These are phyloP conservation scores for Daldinia decipiens DNA, from an alignment of 495 filamentous ascomycete genomes.

Conservation along the genomic window DNA sequence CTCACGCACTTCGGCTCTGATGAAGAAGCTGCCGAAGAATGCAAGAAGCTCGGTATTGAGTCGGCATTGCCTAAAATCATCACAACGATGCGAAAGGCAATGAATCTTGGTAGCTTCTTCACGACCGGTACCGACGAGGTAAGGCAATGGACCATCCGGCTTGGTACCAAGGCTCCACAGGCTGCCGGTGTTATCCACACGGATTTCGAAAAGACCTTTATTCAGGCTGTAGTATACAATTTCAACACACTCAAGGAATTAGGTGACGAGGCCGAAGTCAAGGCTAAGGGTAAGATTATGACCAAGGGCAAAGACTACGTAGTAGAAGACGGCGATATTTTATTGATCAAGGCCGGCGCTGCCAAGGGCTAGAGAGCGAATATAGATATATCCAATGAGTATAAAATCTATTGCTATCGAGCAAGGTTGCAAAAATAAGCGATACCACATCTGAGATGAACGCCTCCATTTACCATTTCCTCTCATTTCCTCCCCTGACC, in stretches of 20 bases:
- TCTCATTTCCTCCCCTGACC: not conserved
- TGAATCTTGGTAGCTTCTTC: conserved; percentile 95
- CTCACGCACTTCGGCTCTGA: conserved; percentile 81
- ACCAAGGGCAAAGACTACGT: conserved; percentile 99
- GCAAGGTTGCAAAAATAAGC: conserved; percentile 14
- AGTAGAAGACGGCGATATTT: conserved; percentile 77
- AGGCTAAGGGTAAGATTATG: conserved; percentile 94
- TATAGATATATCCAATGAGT: conserved; percentile 28
- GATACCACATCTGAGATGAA: conserved; percentile 19
- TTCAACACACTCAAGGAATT: conserved; percentile 80
- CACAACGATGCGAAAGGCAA: conserved; percentile 89
- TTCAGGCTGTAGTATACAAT: conserved; percentile 94
- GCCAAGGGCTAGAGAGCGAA: conserved; percentile 72
- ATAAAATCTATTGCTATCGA: conserved; percentile 10
- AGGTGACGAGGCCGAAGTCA: conserved; percentile 88
- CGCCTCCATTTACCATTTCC: not conserved
- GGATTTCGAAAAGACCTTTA: conserved; percentile 99
- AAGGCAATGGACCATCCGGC: conserved; percentile 97
- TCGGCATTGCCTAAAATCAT: conserved; percentile 94
- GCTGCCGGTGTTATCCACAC: conserved; percentile 98
- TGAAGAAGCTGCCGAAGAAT: conserved; percentile 83
- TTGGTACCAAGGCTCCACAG: conserved; percentile 95
- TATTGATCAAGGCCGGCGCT: conserved; percentile 95
- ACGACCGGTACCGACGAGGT: conserved; percentile 97
- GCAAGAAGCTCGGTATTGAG: conserved; percentile 86